Evolutionary conservation across 2,329 filamentous ascomycete genomes (phyloP).

Genomic region (Lecanosticta acicola): DNA sequence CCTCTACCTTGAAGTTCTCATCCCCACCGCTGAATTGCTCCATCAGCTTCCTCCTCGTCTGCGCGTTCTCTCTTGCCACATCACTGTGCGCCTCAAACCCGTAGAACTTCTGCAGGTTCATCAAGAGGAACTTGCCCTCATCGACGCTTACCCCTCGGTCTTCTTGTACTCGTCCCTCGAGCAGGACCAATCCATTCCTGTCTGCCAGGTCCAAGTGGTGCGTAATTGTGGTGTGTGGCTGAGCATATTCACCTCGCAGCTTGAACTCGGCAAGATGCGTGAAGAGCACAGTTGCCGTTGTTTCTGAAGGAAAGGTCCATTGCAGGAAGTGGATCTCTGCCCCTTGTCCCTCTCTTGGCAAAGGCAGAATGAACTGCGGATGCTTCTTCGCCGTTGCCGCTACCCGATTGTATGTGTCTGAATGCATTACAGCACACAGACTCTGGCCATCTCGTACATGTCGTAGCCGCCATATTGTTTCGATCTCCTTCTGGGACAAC

Average conservation of each 20-base stretch:
- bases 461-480: constrained; percentile 82
- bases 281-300: constrained; percentile 65
- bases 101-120: constrained; percentile 95
- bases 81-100: constrained; percentile 52
- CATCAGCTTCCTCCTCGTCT: constrained; percentile 63
- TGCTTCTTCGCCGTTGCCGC: constrained; percentile 63
- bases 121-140: constrained; percentile 82
- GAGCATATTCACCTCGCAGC: constrained; percentile 77
- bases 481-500: constrained; percentile 75
- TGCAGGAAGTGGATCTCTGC: constrained; percentile 95
- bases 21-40: constrained; percentile 80
- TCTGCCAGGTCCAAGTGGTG: constrained; percentile 77
- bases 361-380: constrained; percentile 85
- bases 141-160: constrained; percentile 69
- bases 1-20: constrained; percentile 71
- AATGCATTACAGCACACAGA: constrained; percentile 77
- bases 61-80: constrained; percentile 65
- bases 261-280: constrained; percentile 94
- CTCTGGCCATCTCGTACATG: constrained; percentile 67
- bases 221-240: constrained; percentile 89
- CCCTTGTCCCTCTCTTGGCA: constrained; percentile 62
- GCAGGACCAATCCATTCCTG: constrained; percentile 72
- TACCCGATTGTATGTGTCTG: constrained; percentile 68
- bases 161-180: constrained; percentile 75
- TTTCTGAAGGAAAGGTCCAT: constrained; percentile 78